Evolutionary conservation across 2,329 filamentous ascomycete species (phyloP), one percentile per base, ranked within the genome.

Genomic region (Clonostachys rosea): DNA sequence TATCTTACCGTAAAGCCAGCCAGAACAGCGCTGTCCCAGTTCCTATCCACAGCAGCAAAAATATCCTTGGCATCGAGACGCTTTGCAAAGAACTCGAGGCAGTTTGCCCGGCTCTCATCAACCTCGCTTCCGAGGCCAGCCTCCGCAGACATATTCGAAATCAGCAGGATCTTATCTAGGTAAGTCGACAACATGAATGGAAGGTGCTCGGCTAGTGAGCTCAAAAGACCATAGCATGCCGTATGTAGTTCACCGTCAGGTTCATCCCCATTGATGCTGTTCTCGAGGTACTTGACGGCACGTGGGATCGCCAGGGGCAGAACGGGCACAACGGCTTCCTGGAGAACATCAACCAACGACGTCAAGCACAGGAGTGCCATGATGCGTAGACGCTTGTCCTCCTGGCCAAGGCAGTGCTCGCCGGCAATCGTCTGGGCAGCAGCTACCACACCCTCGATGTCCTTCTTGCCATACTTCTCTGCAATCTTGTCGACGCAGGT

Each of bases 401-500:
- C 67, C 61, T 87, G 85, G 36, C 87, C 88, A 43, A 97, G 78
- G 52, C 89, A 92, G 53, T 87, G 75, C 47, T 83, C 72, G 40
- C 91, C 84, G 36, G 88, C 84, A 56, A 99, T 86, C 2, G 86
- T 86, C 49, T 83, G 75, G 5, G 91, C 89, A 6, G 91, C 87
- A 5, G 80, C 79, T 24, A 87, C 76, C 41, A 96, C 87, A 41
- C 83, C 84, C 54, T 87, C 82, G 2, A 87, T 76, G 59, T 96
- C 89, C 64, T 91, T 95, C 73, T 94, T 95, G 55, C 94, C 95
- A 63, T 96, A 97, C 64, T 92, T 92, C 67, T 96, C 91, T 3
- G 89, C 82, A 52, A 99, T 95, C 65, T 89, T 89, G 68, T 96
- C 91, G 41, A 97, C 86, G 57, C 92, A 97, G 35, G 84, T 84